Evolutionary conservation across 1,284 basidiomycete genomes (phyloP).

Genomic region (Schizophyllum commune): DNA sequence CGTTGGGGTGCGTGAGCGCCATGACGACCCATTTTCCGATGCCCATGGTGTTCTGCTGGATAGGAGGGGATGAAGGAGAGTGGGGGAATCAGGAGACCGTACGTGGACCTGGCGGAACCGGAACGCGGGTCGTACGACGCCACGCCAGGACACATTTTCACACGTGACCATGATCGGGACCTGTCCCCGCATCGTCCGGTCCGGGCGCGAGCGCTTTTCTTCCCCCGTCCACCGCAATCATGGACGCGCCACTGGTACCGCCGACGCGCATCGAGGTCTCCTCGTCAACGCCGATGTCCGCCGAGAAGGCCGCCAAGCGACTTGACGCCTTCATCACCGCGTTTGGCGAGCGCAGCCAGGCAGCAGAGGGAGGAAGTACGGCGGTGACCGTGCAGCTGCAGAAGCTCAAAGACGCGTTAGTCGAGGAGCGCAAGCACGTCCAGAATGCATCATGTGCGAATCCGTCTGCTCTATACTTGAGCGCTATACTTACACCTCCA

Average conservation of each 20-base stretch:
- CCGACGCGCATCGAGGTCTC: background rate
- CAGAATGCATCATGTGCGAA: background rate
- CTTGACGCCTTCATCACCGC: background rate
- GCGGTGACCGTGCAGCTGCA: constrained; percentile 48
- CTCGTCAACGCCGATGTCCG: background rate
- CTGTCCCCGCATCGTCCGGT: too few relatives aligned
- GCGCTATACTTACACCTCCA: background rate
- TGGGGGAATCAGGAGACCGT: too few relatives aligned
- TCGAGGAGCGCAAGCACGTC: constrained; percentile 27
- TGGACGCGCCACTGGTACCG: background rate
- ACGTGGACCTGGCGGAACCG: background rate
- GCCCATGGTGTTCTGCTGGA: constrained; percentile 22
- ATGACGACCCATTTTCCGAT: constrained; percentile 44
- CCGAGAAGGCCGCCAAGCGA: background rate
- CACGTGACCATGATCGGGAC: background rate
- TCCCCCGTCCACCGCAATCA: background rate
- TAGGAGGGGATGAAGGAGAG: background rate
- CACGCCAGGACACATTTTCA: background rate
- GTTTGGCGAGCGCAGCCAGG: background rate
- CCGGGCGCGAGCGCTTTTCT: background rate
- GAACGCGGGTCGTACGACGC: background rate
- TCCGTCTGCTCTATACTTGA: background rate
- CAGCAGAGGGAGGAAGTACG: constrained; percentile 12
- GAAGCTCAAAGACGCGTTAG: constrained; percentile 41
- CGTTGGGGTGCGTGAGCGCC: constrained; percentile 66